Base-by-base conservation (phyloP, 352 stramenopile species). In the Pythium myriotylum region DNA sequence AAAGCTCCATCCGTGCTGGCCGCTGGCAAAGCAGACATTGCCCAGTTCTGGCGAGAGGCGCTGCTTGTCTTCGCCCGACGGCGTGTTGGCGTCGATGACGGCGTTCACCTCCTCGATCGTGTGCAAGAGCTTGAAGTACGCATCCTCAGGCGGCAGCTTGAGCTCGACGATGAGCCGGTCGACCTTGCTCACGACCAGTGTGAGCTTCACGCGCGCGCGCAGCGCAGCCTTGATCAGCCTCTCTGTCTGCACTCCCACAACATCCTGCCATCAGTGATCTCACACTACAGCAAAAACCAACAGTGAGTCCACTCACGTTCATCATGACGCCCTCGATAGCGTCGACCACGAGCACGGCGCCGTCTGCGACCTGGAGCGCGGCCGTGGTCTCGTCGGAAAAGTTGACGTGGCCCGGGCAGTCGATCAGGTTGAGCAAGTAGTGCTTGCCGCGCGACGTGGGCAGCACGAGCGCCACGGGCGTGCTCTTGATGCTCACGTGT, bases 141-240 rank as follows among this genome's bases (percentile, higher is more conserved):
- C 94, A 76, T 99, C 98, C 7, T 84, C 77, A 0, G 97, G 97
- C 6, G 97, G 96, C 10, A 99, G 69, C 74, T 99, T 99, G 39
- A 99, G 83, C 71, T 99, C 98, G 23, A 99, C 88, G 66, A 99
- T 98, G 16, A 99, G 74, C 0, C 98, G 94, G 76, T 99, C 98
- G 40, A 99, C 86, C 74, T 99, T 99, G 74, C 98, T 99, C 39
- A 99, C 67, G 29, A 95, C 84, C 19, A 99, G 77, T 12, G 91
- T 74, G 2, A 99, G 71, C 16, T 89, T 72, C 20, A 99, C 67
- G 26, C 94, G 88, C 33, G 97, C 88, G 16, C 79, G 66, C 42
- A 99, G 74, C 23, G 95, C 91, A 40, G 98, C 93, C 64, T 95
- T 88, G 37, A 99, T 81, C 19, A 98, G 43, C 37, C 97, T 81